Percentiles rank a stretch among this genome's conserved stretches.
Conservation (phyloP, 345 rosid genomes). For the Salix dunnii region DNA sequence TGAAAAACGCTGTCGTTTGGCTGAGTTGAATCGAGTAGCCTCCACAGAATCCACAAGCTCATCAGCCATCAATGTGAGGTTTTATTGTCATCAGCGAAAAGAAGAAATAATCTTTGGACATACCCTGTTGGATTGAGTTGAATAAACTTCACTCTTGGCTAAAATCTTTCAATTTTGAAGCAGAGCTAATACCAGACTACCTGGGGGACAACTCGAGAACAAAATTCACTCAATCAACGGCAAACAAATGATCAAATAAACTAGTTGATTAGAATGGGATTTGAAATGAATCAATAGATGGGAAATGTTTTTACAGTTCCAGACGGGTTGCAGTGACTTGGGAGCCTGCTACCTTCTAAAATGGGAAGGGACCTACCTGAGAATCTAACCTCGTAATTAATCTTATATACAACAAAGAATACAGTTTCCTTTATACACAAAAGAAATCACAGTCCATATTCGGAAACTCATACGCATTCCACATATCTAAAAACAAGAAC, state of each 20-base stretch:
- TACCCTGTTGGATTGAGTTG: too few relatives aligned
- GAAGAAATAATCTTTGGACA: too few relatives aligned
- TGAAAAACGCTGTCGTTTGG: too few relatives aligned
- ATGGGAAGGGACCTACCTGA: conserved; percentile 18
- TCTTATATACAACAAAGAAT: conserved; percentile 55
- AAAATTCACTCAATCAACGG: too few relatives aligned
- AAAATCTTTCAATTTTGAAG: too few relatives aligned
- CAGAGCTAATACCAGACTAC: too few relatives aligned
- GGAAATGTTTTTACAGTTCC: conserved; percentile 25
- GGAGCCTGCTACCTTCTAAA: conserved; percentile 13
- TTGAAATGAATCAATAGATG: conserved; percentile 16
- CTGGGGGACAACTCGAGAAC: too few relatives aligned
- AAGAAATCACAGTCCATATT: conserved; percentile 4
- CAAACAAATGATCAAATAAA: conserved; percentile 1
- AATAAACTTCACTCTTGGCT: too few relatives aligned
- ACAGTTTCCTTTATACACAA: conserved; percentile 27
- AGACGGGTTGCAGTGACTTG: conserved; percentile 18
- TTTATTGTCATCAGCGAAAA: too few relatives aligned
- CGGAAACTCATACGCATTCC: conserved; percentile 38
- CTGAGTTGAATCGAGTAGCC: too few relatives aligned
- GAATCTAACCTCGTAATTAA: conserved; percentile 29
- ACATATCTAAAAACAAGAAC: conserved; percentile 7
- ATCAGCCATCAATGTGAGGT: too few relatives aligned
- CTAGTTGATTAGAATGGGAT: conserved; percentile 11
- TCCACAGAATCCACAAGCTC: too few relatives aligned